These are phyloP conservation scores for Epichloe amarillans DNA, from an alignment of 2,329 filamentous ascomycete species.

Conservation along the genomic window DNA sequence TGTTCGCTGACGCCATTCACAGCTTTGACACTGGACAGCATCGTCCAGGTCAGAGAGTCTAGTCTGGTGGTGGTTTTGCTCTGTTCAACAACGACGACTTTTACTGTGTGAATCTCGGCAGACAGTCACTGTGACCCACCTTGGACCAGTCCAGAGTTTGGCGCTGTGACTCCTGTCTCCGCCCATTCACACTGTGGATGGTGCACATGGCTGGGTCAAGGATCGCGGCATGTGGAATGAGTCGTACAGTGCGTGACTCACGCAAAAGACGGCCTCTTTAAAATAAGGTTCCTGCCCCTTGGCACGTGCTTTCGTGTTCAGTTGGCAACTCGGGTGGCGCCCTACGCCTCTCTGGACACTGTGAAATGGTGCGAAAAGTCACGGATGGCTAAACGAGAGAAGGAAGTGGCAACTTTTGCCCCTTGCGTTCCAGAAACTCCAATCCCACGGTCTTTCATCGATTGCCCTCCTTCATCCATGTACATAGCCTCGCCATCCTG, in stretches of 20 bases:
- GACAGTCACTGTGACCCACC: not conserved
- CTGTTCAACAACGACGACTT: not conserved
- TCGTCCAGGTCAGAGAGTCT: too few relatives aligned
- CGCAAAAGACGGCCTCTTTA: slow-evolving; percentile 6
- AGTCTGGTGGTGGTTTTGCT: not conserved
- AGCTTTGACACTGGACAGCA: not conserved
- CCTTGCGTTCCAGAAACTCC: not conserved
- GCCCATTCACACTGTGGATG: slow-evolving; percentile 8
- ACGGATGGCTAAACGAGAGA: slow-evolving; percentile 3
- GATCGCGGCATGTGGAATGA: not conserved
- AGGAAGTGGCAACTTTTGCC: slow-evolving; percentile 14
- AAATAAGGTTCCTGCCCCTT: too few relatives aligned
- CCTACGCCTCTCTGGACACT: slow-evolving; percentile 11
- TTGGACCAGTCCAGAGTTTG: not conserved
- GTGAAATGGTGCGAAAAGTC: slow-evolving; percentile 15
- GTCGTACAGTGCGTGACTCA: not conserved
- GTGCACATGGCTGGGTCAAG: not conserved
- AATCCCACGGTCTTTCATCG: not conserved
- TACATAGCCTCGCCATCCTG: not conserved
- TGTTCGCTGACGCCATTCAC: not conserved
- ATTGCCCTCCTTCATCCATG: not conserved
- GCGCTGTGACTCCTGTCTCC: not conserved
- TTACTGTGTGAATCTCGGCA: not conserved
- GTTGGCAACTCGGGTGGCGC: slow-evolving; percentile 13
- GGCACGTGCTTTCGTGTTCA: slow-evolving; percentile 23